A percentile compares a stretch with the other conserved stretches of the same genome.
Conservation (phyloP, 495 filamentous ascomycete genomes). For the Talaromyces nanjingensis region DNA sequence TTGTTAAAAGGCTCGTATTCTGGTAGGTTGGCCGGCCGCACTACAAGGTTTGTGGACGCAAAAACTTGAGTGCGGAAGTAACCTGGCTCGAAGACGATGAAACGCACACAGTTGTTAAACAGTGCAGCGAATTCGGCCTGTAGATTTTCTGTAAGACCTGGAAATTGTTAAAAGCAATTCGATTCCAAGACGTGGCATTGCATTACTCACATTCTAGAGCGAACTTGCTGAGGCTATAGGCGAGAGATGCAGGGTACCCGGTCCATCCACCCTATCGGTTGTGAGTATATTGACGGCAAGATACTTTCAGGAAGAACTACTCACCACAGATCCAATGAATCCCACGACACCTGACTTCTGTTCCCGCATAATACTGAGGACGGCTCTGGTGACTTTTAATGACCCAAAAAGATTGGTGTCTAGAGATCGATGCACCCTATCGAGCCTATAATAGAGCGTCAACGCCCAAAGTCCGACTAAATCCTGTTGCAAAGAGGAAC, state of each 20-base stretch:
- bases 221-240: constrained; percentile 42
- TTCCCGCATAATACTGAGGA: constrained; percentile 36
- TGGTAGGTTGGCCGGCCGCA: neutral
- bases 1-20: neutral
- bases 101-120: constrained; percentile 27
- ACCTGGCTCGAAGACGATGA: constrained; percentile 3
- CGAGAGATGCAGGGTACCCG: constrained; percentile 15
- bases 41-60: neutral
- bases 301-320: neutral
- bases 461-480: neutral
- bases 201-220: constrained; percentile 25
- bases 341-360: constrained; percentile 33
- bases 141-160: constrained; percentile 23
- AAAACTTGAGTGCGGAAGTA: constrained; percentile 7
- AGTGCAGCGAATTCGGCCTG: constrained; percentile 28
- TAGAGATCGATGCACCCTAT: constrained; percentile 14
- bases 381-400: constrained; percentile 33
- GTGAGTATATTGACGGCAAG: neutral
- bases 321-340: constrained; percentile 25
- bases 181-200: neutral
- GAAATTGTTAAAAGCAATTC: neutral
- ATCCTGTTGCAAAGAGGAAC: neutral
- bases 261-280: constrained; percentile 11
- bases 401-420: constrained; percentile 46
- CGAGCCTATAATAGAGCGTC: neutral